phyloP scores from a whole-genome alignment of 208 protist species.

The Acanthamoeba sp. region DNA sequence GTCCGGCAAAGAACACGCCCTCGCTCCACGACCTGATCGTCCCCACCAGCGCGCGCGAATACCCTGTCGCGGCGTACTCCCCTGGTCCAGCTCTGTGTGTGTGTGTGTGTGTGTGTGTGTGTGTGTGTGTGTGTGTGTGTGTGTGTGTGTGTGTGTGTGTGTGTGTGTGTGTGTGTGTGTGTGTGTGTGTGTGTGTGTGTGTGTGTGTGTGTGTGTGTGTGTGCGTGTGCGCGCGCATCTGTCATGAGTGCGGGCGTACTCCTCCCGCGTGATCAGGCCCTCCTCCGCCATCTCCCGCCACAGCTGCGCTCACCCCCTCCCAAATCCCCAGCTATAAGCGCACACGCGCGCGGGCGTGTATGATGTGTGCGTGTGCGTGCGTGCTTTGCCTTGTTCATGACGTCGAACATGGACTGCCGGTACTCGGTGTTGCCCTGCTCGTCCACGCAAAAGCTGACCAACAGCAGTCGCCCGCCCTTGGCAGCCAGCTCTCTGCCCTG shows the following conservation, averaged over 20 bases:
- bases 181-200: too few relatives aligned
- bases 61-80: not conserved
- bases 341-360: not conserved
- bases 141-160: too few relatives aligned
- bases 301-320: not conserved
- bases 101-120: too few relatives aligned
- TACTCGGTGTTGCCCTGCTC: not conserved
- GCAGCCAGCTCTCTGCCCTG: conserved; percentile 25
- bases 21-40: conserved; percentile 49
- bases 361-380: not conserved
- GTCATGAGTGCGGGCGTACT: not conserved
- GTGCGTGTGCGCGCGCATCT: too few relatives aligned
- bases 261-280: not conserved
- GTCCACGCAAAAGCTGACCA: conserved; percentile 28
- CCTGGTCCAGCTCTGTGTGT: not conserved
- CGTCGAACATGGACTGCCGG: conserved; percentile 14
- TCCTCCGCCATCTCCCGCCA: conserved; percentile 28
- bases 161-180: too few relatives aligned
- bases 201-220: too few relatives aligned
- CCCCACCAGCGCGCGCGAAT: conserved; percentile 8
- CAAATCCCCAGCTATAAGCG: not conserved
- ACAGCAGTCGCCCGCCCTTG: not conserved
- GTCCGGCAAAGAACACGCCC: not conserved
- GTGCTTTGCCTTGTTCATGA: not conserved
- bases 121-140: too few relatives aligned